These are phyloP conservation scores for Vigna angularis DNA, from an alignment of 306 rosid genomes.

Conservation along the genomic window DNA sequence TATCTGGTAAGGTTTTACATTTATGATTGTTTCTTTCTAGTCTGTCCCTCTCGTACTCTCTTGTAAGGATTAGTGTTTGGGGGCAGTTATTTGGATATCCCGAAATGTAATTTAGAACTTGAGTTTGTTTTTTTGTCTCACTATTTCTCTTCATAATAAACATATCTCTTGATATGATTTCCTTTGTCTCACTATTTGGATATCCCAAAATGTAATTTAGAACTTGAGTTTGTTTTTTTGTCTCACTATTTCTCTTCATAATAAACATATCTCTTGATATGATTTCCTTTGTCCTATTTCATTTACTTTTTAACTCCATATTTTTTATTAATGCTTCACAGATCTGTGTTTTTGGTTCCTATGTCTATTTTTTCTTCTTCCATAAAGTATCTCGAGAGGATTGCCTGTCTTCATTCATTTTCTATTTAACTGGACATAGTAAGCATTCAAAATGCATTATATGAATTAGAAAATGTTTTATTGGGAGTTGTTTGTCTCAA, in stretches of 20 bases:
- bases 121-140: not conserved
- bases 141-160: slow-evolving; percentile 9
- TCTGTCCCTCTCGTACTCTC: not conserved
- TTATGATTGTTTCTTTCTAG: slow-evolving; percentile 19
- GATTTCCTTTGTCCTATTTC: not conserved
- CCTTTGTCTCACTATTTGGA: not conserved
- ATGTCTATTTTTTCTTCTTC: not conserved
- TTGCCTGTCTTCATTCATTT: slow-evolving; percentile 15
- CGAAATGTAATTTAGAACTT: slow-evolving; percentile 28
- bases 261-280: slow-evolving; percentile 10
- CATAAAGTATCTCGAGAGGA: not conserved
- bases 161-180: slow-evolving; percentile 11
- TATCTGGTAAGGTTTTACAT: slow-evolving; percentile 76
- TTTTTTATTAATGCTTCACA: not conserved
- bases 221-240: not conserved
- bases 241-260: slow-evolving; percentile 1
- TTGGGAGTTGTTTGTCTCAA: not conserved
- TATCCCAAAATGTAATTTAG: too few relatives aligned
- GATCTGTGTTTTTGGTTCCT: not conserved
- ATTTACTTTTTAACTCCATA: too few relatives aligned
- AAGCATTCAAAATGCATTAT: slow-evolving; percentile 27
- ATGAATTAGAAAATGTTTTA: slow-evolving; percentile 20
- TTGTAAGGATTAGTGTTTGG: slow-evolving; percentile 22
- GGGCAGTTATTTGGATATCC: slow-evolving; percentile 32
- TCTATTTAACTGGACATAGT: slow-evolving; percentile 26